Evolutionary conservation across 1,139 yeast species (phyloP), one percentile per base, ranked within the genome.

Genomic region (Lodderomyces orthopsilosis): DNA sequence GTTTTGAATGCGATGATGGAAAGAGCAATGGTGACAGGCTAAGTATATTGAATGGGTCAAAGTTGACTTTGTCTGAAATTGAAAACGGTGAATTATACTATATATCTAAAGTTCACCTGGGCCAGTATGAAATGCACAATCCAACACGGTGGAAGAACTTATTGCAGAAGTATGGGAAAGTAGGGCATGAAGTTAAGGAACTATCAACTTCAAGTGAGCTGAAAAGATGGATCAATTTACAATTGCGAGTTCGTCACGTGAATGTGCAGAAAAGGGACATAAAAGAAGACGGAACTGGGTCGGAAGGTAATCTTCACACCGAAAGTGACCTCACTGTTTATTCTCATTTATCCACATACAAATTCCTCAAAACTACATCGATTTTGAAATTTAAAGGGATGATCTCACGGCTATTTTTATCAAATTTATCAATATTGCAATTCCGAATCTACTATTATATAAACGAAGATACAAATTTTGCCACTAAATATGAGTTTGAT

Each of bases 41-140:
- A 0, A 35, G 43, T 2, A 64, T 64, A 19, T 59, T 89, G 14
- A 81, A 89, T 53, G 95, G 95, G 1, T 70, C 79, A 1, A 40
- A 41, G 0, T 62, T 87, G 6, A 56, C 66, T 1, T 45, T 46
- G 1, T 70, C 64, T 1, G 85, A 83, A 44, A 68, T 89, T 23
- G 51, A 50, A 2, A 85, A 83, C 50, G 83, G 87, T 0, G 95
- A 88, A 54, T 58, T 86, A 4, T 87, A 77, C 54, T 82, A 85
- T 50, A 67, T 85, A 27, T 72, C 82, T 2, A 72, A 73, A 50
- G 80, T 83, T 0, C 58, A 56, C 12, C 55, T 59, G 15, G 66
- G 68, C 0, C 42, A 45, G 1, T 68, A 65, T 44, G 55, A 66
- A 43, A 43, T 48, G 2, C 41, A 46, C 21, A 43, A 59, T 32